Evolutionary conservation across 1,139 yeast species (phyloP).

Genomic region (Taphrina wiesneri): DNA sequence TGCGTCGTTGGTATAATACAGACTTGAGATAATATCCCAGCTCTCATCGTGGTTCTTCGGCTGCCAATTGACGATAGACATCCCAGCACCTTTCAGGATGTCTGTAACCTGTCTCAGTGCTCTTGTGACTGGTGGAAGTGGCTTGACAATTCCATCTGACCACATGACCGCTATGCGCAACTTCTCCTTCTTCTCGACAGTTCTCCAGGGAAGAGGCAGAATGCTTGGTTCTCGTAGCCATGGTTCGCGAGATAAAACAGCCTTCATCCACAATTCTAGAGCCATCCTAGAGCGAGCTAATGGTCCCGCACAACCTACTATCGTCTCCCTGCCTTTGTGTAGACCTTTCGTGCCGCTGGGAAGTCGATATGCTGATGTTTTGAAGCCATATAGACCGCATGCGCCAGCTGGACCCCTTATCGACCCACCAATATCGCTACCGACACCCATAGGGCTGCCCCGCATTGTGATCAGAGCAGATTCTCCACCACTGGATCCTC

Average conservation of each 20-base stretch:
- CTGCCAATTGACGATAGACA: slow-evolving; percentile 52
- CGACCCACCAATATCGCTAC: slow-evolving; percentile 64
- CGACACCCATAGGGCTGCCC: slow-evolving; percentile 55
- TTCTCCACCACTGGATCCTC: slow-evolving; percentile 66
- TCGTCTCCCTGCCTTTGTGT: slow-evolving; percentile 53
- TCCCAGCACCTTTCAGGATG: slow-evolving; percentile 42
- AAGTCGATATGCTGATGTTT: slow-evolving; percentile 54
- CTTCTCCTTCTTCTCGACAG: slow-evolving; percentile 46
- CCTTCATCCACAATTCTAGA: slow-evolving; percentile 57
- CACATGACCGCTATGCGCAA: slow-evolving; percentile 46
- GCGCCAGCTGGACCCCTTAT: slow-evolving; percentile 58
- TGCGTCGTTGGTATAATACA: slow-evolving; percentile 57
- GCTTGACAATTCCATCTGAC: slow-evolving; percentile 47
- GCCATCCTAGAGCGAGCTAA: slow-evolving; percentile 56
- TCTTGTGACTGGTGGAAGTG: slow-evolving; percentile 56
- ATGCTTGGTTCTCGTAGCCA: slow-evolving; percentile 58
- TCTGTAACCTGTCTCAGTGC: slow-evolving; percentile 47
- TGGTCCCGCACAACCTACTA: slow-evolving; percentile 54
- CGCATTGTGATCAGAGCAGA: slow-evolving; percentile 54
- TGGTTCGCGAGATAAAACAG: slow-evolving; percentile 56
- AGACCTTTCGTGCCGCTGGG: slow-evolving; percentile 54
- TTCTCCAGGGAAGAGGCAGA: slow-evolving; percentile 55
- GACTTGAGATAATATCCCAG: slow-evolving; percentile 47
- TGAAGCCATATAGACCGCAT: slow-evolving; percentile 56
- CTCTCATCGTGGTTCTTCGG: slow-evolving; percentile 48